These are phyloP conservation scores for Capsella bursapastoris DNA, from an alignment of 345 rosid genomes.

Conservation along the genomic window DNA sequence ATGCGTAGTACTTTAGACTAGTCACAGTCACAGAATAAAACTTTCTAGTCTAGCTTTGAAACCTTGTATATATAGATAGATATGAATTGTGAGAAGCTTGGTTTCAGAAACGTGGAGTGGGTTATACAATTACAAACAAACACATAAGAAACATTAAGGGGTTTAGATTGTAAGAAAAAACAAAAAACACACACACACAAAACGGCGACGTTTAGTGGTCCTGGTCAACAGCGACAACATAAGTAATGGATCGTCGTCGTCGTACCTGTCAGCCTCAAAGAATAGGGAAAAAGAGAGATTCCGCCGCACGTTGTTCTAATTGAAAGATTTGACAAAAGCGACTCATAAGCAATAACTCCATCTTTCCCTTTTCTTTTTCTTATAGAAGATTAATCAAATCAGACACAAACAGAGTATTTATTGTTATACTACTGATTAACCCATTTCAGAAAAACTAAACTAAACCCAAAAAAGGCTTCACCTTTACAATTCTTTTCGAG, in stretches of 20 bases:
- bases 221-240: conserved; percentile 39
- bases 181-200: neutral
- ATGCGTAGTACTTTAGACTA: neutral
- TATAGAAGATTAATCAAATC: conserved; percentile 21
- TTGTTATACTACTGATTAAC: neutral
- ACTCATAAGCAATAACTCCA: neutral
- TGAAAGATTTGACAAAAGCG: conserved; percentile 25
- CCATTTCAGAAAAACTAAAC: neutral
- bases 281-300: conserved; percentile 22
- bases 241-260: conserved; percentile 39
- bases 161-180: neutral
- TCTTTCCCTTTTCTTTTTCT: conserved; percentile 2
- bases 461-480: conserved; percentile 16
- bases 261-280: conserved; percentile 31
- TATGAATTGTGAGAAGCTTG: neutral
- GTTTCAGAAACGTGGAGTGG: neutral
- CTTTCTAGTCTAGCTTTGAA: too few relatives aligned
- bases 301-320: conserved; percentile 47
- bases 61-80: too few relatives aligned
- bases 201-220: conserved; percentile 32
- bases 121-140: neutral
- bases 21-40: neutral
- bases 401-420: neutral
- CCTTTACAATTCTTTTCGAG: conserved; percentile 22
- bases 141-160: neutral